These are phyloP conservation scores for Xenosphaeropsis pyriputrescens DNA, from an alignment of 2,329 filamentous ascomycete genomes.

Conservation along the genomic window DNA sequence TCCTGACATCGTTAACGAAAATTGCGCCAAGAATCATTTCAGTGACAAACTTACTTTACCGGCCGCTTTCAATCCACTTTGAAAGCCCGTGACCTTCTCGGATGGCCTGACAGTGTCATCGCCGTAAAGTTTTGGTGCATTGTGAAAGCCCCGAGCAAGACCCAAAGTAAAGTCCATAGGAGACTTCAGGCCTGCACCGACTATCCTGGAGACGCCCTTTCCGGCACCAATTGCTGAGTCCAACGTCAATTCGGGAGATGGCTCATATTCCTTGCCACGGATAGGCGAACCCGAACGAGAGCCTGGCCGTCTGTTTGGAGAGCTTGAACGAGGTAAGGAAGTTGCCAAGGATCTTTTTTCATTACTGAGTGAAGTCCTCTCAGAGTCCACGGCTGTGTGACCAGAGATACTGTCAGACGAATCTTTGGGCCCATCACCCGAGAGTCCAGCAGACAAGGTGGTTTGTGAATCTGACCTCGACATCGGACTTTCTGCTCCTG, in stretches of 20 bases:
- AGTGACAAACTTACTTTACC: slow-evolving; percentile 34
- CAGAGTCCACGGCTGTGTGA: background rate
- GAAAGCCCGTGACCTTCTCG: slow-evolving; percentile 65
- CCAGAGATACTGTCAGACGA: background rate
- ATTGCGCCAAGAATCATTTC: background rate
- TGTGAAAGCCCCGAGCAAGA: slow-evolving; percentile 75
- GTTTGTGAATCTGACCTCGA: background rate
- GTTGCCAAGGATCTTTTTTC: slow-evolving; percentile 2
- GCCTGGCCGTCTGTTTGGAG: slow-evolving; percentile 5
- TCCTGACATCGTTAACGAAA: slow-evolving; percentile 25
- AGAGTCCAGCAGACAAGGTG: background rate
- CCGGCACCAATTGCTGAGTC: slow-evolving; percentile 51
- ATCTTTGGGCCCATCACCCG: background rate
- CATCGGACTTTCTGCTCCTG: slow-evolving; percentile 4
- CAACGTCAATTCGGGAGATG: slow-evolving; percentile 20
- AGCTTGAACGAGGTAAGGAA: slow-evolving; percentile 6
- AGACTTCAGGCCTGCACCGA: slow-evolving; percentile 60
- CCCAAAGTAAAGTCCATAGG: slow-evolving; percentile 78
- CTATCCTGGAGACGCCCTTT: slow-evolving; percentile 56
- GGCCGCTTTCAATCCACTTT: slow-evolving; percentile 63
- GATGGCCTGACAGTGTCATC: slow-evolving; percentile 68
- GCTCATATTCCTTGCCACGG: slow-evolving; percentile 16
- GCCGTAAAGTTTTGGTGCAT: slow-evolving; percentile 72
- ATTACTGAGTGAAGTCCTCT: slow-evolving; percentile 5
- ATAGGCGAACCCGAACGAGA: slow-evolving; percentile 11